phyloP scores from a whole-genome alignment of 106 monocot genomes.

The Dendrobium huoshanense region DNA sequence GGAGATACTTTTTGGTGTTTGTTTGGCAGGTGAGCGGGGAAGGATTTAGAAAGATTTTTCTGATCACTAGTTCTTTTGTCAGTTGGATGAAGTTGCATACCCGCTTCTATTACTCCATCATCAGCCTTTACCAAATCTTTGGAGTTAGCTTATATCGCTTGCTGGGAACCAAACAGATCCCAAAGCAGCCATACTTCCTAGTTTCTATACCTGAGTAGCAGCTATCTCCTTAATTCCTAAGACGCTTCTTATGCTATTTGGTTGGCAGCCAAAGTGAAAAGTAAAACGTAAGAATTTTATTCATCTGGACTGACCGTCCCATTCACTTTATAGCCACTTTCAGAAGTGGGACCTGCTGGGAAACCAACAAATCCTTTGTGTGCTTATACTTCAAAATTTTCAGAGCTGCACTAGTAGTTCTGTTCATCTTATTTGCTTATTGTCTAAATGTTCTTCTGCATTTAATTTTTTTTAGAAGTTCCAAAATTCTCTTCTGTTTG shows the following conservation, averaged over 20 bases:
- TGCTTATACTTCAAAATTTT: neutral
- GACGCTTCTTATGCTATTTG: neutral
- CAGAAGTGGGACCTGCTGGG: neutral
- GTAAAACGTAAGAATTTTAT: neutral
- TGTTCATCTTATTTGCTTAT: neutral
- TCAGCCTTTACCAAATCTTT: neutral
- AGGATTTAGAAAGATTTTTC: neutral
- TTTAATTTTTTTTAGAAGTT: neutral
- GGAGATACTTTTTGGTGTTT: neutral
- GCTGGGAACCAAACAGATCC: neutral
- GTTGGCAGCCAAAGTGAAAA: neutral
- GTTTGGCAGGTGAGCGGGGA: neutral
- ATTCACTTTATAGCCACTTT: neutral
- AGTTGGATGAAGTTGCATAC: neutral
- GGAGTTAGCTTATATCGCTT: neutral
- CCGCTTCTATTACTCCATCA: neutral
- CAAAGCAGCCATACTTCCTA: neutral
- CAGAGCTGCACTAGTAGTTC: neutral
- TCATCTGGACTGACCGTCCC: neutral
- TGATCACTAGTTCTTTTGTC: neutral
- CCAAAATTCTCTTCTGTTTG: neutral
- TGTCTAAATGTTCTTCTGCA: neutral
- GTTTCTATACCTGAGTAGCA: neutral
- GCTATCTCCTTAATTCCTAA: neutral
- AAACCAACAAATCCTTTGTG: neutral